phyloP scores from a whole-genome alignment of 768 basidiomycete species.

The Phylloporus rhodoxanthus region DNA sequence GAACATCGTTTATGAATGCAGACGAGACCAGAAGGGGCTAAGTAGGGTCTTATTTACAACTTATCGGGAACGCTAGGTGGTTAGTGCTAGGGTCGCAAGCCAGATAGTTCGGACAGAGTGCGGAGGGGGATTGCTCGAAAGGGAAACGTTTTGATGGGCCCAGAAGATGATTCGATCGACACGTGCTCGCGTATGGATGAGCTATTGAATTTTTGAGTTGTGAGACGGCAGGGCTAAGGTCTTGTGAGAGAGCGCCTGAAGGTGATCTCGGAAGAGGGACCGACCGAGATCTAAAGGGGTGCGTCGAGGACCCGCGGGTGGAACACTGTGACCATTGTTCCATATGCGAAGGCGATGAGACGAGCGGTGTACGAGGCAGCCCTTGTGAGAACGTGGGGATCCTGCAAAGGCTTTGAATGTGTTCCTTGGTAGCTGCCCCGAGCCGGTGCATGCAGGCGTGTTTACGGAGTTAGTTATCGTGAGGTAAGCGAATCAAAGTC shows the following conservation, averaged over 20 bases:
- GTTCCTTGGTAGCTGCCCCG: background rate
- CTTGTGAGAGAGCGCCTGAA: background rate
- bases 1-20: background rate
- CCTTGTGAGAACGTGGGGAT: background rate
- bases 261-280: background rate
- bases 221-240: background rate
- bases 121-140: background rate
- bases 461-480: background rate
- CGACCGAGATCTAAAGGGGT: background rate
- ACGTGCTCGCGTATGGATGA: background rate
- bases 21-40: background rate
- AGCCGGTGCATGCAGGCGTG: background rate
- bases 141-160: background rate
- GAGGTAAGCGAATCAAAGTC: slow-evolving; percentile 1
- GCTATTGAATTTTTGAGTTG: background rate
- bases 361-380: background rate
- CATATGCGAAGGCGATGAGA: background rate
- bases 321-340: slow-evolving; percentile 1
- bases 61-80: background rate
- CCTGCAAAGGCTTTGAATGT: background rate
- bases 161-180: slow-evolving; percentile 2
- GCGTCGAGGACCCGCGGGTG: background rate
- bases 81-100: no score
- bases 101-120: background rate
- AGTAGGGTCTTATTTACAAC: slow-evolving; percentile 8